These are phyloP conservation scores for Penicillium tannophilum DNA, from an alignment of 495 filamentous ascomycete genomes.

Conservation along the genomic window DNA sequence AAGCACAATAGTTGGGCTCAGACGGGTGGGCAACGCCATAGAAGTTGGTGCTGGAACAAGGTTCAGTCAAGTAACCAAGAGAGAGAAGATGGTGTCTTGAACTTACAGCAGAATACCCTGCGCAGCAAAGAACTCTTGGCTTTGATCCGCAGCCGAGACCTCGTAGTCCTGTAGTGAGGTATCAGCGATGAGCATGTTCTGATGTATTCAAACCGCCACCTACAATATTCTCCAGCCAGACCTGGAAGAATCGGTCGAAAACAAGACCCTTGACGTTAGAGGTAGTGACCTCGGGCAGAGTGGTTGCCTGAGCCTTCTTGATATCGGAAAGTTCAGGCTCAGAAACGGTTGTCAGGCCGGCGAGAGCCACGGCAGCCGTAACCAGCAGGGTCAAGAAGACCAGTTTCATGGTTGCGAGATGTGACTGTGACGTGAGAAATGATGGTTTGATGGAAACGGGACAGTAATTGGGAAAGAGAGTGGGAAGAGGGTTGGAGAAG, in stretches of 20 bases:
- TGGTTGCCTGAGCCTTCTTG: slow-evolving; percentile 30
- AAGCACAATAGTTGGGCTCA: slow-evolving; percentile 69
- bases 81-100: not conserved
- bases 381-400: slow-evolving; percentile 11
- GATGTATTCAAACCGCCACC: slow-evolving; percentile 12
- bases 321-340: slow-evolving; percentile 35
- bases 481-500: not conserved
- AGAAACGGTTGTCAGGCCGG: slow-evolving; percentile 28
- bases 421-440: not conserved
- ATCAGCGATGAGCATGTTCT: not conserved
- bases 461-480: not conserved
- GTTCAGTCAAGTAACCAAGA: not conserved
- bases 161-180: slow-evolving; percentile 50
- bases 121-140: slow-evolving; percentile 57
- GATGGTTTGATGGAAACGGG: not conserved
- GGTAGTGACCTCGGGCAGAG: slow-evolving; percentile 46
- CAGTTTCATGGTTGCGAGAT: not conserved
- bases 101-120: slow-evolving; percentile 59
- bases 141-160: slow-evolving; percentile 50
- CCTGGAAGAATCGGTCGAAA: slow-evolving; percentile 67
- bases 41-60: slow-evolving; percentile 53
- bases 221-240: slow-evolving; percentile 77
- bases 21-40: slow-evolving; percentile 66
- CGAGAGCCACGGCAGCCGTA: slow-evolving; percentile 24
- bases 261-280: slow-evolving; percentile 62